Evolutionary conservation across 163 green algal species (phyloP).

Genomic region (Volvox carteri): DNA sequence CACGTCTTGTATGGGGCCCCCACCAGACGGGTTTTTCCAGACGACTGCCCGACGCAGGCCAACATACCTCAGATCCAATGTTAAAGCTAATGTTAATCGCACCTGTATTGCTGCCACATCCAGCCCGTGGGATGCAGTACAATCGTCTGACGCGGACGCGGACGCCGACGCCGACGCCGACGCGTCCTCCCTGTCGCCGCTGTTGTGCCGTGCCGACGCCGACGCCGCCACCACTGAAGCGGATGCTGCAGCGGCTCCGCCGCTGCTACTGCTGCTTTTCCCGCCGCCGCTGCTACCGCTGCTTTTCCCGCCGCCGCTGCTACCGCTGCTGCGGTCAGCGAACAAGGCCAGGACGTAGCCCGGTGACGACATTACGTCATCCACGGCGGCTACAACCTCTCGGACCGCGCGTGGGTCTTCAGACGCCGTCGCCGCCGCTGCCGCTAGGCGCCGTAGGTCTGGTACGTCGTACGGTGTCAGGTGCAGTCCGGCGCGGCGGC

Average conservation of each 20-base stretch:
- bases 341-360: constrained; percentile 34
- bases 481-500: constrained; percentile 1
- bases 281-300: not conserved
- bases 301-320: not conserved
- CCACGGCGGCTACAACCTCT: constrained; percentile 51
- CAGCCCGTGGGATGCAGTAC: no score
- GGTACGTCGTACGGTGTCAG: constrained; percentile 40
- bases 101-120: no score
- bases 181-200: no score
- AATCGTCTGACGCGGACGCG: no score
- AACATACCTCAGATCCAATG: no score
- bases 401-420: not conserved
- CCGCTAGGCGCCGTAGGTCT: constrained; percentile 40
- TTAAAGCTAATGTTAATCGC: no score
- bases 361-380: constrained; percentile 61
- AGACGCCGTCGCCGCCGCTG: not conserved
- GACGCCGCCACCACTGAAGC: no score
- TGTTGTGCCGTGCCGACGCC: no score
- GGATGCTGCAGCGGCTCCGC: not conserved
- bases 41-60: no score
- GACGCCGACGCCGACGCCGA: no score
- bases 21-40: no score
- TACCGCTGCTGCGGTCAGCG: not conserved
- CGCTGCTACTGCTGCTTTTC: not conserved
- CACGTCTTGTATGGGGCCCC: no score